Conservation (phyloP, 1,284 basidiomycete species). For the Malassezia japonica region DNA sequence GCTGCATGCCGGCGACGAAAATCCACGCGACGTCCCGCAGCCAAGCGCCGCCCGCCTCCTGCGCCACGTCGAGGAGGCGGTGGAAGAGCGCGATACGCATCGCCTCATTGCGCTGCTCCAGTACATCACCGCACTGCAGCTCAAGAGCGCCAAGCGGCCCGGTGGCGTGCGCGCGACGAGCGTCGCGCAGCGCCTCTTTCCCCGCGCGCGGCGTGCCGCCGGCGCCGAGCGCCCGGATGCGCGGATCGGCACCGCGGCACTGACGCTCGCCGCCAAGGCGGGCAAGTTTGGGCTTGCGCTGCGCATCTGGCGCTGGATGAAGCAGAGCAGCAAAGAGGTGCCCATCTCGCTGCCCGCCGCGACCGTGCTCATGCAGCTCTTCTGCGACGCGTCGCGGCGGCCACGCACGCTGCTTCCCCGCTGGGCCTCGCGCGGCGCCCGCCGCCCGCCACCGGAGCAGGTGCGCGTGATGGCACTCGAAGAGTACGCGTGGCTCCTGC, state of each 20-base stretch:
- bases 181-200: constrained; percentile 2
- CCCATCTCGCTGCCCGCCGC: constrained; percentile 22
- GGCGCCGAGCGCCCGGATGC: background rate
- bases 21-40: background rate
- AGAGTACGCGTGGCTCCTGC: constrained; percentile 15
- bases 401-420: background rate
- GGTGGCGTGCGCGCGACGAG: constrained; percentile 5
- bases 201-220: background rate
- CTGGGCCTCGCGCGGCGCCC: constrained; percentile 1
- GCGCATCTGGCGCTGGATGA: constrained; percentile 31
- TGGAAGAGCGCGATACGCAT: background rate
- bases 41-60: constrained; percentile 7
- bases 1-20: background rate
- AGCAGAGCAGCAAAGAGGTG: constrained; percentile 21
- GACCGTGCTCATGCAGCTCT: constrained; percentile 25
- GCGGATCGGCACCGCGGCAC: constrained; percentile 21
- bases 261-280: constrained; percentile 25
- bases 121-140: constrained; percentile 3
- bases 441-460: background rate
- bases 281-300: constrained; percentile 24
- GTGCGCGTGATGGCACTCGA: constrained; percentile 5
- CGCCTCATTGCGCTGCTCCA: constrained; percentile 10
- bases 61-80: constrained; percentile 8
- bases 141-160: background rate
- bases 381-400: constrained; percentile 11